A percentile compares a stretch with the other conserved stretches of the same genome.
Evolutionary conservation across 352 stramenopile genomes (phyloP).

Genomic region (Pythium chondricola): DNA sequence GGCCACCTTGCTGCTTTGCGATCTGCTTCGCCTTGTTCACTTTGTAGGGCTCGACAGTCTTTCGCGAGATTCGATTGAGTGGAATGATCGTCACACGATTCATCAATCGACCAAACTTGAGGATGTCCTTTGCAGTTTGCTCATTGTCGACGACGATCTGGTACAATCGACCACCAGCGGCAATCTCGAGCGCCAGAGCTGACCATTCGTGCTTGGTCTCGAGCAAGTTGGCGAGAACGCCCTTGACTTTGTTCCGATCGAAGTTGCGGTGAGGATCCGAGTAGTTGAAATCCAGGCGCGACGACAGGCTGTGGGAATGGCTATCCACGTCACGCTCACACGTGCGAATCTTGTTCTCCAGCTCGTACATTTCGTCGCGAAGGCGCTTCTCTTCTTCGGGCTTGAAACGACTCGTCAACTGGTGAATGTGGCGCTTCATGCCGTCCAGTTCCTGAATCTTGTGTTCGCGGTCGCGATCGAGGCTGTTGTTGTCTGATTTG

Average conservation of each 20-base stretch:
- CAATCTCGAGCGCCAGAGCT: constrained; percentile 96
- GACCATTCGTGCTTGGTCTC: constrained; percentile 91
- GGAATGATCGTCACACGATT: constrained; percentile 98
- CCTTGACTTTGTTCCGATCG: constrained; percentile 94
- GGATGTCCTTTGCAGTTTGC: constrained; percentile 96
- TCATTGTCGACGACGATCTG: constrained; percentile 99
- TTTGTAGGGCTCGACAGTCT: constrained; percentile 64
- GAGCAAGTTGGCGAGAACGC: constrained; percentile 95
- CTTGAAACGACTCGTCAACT: constrained; percentile 69
- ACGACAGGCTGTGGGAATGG: constrained; percentile 90
- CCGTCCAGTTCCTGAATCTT: constrained; percentile 61
- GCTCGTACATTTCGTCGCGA: constrained; percentile 43
- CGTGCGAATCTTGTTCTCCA: constrained; percentile 58
- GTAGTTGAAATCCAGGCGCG: constrained; percentile 96
- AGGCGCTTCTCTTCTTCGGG: constrained; percentile 65
- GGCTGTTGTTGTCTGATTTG: constrained; percentile 64
- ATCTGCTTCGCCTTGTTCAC: constrained; percentile 82
- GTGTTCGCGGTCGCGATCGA: constrained; percentile 61
- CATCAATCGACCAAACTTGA: constrained; percentile 95
- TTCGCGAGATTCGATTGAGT: constrained; percentile 94
- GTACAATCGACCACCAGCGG: constrained; percentile 96
- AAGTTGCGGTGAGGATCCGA: constrained; percentile 93
- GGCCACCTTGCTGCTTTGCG: constrained; percentile 83
- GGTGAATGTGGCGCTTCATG: constrained; percentile 43
- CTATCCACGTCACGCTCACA: constrained; percentile 90